A percentile compares a stretch with the other conserved stretches of the same genome.
phyloP scores from a whole-genome alignment of 106 monocot species.

The Gastrodia elata region DNA sequence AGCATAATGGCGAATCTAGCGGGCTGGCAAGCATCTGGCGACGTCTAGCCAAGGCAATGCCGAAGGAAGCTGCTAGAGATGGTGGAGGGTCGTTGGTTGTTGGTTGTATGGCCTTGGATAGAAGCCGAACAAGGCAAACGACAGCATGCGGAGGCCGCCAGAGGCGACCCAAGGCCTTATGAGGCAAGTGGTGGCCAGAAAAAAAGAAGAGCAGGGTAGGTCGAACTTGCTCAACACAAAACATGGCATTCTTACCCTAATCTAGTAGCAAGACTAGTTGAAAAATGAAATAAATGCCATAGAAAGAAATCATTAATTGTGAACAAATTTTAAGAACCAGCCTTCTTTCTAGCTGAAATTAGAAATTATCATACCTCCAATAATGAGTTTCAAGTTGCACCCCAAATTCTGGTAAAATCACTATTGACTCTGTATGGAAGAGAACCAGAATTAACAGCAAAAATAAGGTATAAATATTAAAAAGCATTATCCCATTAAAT shows the following conservation, averaged over 20 bases:
- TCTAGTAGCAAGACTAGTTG: not conserved
- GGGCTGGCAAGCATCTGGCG: too few species aligned
- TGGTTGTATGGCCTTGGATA: too few species aligned
- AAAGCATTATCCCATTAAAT: not conserved
- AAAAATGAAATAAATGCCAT: not conserved
- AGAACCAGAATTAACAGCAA: not conserved
- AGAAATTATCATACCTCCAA: slow-evolving; percentile 49
- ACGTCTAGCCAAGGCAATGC: too few species aligned
- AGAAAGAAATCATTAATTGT: not conserved
- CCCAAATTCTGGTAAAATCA: slow-evolving; percentile 74
- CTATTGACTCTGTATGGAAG: slow-evolving; percentile 59
- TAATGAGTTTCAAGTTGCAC: slow-evolving; percentile 82
- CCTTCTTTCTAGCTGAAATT: not conserved
- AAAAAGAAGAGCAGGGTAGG: too few species aligned
- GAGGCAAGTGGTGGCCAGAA: too few species aligned
- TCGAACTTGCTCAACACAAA: too few species aligned
- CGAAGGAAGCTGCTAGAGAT: too few species aligned
- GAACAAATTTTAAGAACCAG: not conserved
- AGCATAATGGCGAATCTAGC: too few species aligned
- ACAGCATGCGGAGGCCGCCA: too few species aligned
- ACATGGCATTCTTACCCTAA: not conserved
- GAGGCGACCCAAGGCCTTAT: too few species aligned
- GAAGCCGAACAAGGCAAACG: too few species aligned
- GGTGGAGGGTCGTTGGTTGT: too few species aligned
- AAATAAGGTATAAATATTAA: not conserved